phyloP scores from a whole-genome alignment of 331 rosid genomes.

The Malus hybrid region DNA sequence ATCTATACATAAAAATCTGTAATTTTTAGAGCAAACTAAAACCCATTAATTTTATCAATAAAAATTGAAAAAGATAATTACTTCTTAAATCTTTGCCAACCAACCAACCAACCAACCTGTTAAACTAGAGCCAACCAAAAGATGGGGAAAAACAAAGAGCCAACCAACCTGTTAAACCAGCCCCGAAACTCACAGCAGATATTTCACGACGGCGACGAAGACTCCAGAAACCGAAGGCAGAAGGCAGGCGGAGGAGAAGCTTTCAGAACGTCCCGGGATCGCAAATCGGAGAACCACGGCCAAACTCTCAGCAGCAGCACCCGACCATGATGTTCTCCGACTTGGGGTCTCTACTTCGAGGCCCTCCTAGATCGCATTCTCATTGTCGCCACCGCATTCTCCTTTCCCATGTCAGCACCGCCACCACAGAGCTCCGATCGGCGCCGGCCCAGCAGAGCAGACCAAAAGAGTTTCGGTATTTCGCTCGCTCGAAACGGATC shows the following conservation, averaged over 20 bases:
- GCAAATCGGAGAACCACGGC: conserved; percentile 14
- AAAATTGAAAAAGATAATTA: not conserved
- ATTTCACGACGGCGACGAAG: not conserved
- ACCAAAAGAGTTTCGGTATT: not conserved
- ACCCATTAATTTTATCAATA: not conserved
- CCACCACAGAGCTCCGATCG: not conserved
- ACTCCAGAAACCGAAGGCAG: not conserved
- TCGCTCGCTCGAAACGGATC: conserved; percentile 5
- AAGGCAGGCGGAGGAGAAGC: not conserved
- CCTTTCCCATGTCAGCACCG: not conserved
- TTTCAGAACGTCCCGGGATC: not conserved
- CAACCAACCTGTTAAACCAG: conserved; percentile 3
- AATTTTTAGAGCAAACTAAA: not conserved
- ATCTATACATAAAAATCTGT: not conserved
- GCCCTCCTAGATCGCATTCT: not conserved
- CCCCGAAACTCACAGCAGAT: not conserved
- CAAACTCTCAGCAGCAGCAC: not conserved
- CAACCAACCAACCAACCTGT: not conserved
- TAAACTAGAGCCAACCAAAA: not conserved
- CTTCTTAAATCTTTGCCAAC: not conserved
- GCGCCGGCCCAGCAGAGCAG: not conserved
- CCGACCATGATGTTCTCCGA: conserved; percentile 1
- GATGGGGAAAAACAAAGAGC: not conserved
- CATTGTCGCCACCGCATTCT: not conserved
- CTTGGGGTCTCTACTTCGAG: not conserved